Evolutionary conservation across 495 filamentous ascomycete species (phyloP).

Genomic region (Lophiostoma macrostomum): DNA sequence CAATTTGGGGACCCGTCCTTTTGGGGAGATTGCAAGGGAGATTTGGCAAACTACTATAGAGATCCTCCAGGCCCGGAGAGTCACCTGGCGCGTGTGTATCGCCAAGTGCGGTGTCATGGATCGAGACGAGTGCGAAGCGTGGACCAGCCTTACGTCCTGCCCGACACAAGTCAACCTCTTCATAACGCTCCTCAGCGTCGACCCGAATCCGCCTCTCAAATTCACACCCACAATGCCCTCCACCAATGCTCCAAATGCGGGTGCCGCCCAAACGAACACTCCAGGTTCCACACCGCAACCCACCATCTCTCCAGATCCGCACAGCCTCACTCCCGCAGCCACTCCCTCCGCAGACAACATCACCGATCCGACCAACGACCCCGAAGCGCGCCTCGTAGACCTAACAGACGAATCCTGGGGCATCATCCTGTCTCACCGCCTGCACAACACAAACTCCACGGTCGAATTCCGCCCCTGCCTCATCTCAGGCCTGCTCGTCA

Average conservation of each 20-base stretch:
- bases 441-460: slow-evolving; percentile 62
- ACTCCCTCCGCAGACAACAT: slow-evolving; percentile 33
- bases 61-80: slow-evolving; percentile 65
- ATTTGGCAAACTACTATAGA: slow-evolving; percentile 83
- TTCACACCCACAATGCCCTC: slow-evolving; percentile 54
- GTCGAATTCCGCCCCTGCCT: slow-evolving; percentile 63
- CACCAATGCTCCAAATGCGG: slow-evolving; percentile 4
- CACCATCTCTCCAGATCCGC: slow-evolving; percentile 46
- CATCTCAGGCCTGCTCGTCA: slow-evolving; percentile 72
- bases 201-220: slow-evolving; percentile 62
- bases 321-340: slow-evolving; percentile 40
- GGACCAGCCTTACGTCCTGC: slow-evolving; percentile 46
- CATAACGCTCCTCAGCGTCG: slow-evolving; percentile 63
- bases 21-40: slow-evolving; percentile 68
- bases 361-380: slow-evolving; percentile 46
- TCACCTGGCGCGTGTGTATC: slow-evolving; percentile 78
- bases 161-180: slow-evolving; percentile 39
- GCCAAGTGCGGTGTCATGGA: slow-evolving; percentile 71
- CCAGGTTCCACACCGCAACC: slow-evolving; percentile 33
- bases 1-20: slow-evolving; percentile 54
- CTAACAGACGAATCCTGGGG: slow-evolving; percentile 78
- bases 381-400: slow-evolving; percentile 73
- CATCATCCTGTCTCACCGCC: slow-evolving; percentile 66
- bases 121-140: slow-evolving; percentile 68
- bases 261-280: slow-evolving; percentile 9